Percentiles rank a stretch among this genome's conserved stretches.
Conservation (phyloP, 306 rosid species). For the Cucumis sativus region Cucumber_9930_V3 NC_026655.2:19788501-19789000, state of each 20-base stretch:
- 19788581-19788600: background rate
- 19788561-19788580: background rate
- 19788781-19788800: background rate
- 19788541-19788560: background rate
- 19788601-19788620: background rate
- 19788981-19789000: background rate
- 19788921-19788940: background rate
- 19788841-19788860: background rate
- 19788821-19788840: background rate
- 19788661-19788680: background rate
- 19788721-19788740: background rate
- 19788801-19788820: background rate
- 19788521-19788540: background rate
- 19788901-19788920: background rate
- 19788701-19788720: background rate
- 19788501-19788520: background rate
- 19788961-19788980: conserved; percentile 10
- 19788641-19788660: background rate
- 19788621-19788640: background rate
- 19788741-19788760: background rate
- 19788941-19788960: background rate
- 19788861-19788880: background rate
- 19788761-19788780: background rate
- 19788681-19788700: background rate
- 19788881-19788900: background rate